Conservation (phyloP, 2,329 filamentous ascomycete genomes). For the Huntiella moniliformis region DNA sequence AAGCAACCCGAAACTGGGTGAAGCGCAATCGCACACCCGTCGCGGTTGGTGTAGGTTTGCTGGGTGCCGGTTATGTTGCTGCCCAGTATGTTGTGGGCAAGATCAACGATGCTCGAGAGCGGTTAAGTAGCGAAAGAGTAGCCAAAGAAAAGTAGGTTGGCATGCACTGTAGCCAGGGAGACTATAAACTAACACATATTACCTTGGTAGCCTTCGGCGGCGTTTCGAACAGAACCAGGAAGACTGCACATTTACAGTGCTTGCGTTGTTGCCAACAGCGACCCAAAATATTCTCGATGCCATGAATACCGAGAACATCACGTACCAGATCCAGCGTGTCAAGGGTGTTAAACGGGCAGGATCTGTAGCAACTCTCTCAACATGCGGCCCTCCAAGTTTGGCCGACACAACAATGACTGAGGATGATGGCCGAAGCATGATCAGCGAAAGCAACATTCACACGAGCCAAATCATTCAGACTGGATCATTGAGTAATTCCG, state of each 20-base stretch:
- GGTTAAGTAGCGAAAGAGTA: constrained; percentile 90
- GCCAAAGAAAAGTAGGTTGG: constrained; percentile 80
- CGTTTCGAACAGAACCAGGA: constrained; percentile 98
- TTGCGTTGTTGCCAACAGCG: constrained; percentile 83
- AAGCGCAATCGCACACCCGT: constrained; percentile 79
- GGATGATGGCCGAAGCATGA: constrained; percentile 62
- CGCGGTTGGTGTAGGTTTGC: constrained; percentile 68
- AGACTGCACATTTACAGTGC: constrained; percentile 92
- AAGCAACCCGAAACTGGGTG: constrained; percentile 73
- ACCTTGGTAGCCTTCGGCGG: constrained; percentile 54
- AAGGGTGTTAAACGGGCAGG: constrained; percentile 46
- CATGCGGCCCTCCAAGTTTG: constrained; percentile 40
- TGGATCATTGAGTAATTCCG: constrained; percentile 23
- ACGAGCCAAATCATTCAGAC: constrained; percentile 55
- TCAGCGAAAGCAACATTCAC: constrained; percentile 69
- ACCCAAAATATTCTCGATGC: constrained; percentile 75
- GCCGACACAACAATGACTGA: constrained; percentile 58
- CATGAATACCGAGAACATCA: constrained; percentile 81
- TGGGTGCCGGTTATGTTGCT: constrained; percentile 79
- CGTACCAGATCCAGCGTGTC: constrained; percentile 85
- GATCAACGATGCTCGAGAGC: constrained; percentile 81
- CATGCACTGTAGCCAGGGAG: neutral
- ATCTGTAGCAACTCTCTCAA: constrained; percentile 32
- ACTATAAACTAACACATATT: neutral
- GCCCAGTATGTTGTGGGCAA: constrained; percentile 85